phyloP scores from a whole-genome alignment of 345 rosid species.

The Aquilaria malaccensis region DNA sequence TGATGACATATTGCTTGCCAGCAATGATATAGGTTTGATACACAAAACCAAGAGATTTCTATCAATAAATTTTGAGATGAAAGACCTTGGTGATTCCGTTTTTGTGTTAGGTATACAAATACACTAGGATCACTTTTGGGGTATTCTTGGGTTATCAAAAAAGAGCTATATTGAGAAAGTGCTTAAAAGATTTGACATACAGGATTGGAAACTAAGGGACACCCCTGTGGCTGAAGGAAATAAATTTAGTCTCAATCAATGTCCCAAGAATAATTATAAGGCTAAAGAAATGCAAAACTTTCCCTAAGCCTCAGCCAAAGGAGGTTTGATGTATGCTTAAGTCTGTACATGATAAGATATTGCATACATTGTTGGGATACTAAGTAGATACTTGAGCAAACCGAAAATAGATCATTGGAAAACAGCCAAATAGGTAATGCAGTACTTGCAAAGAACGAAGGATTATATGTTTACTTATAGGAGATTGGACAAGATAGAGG shows the following conservation, averaged over 20 bases:
- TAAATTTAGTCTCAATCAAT: neutral
- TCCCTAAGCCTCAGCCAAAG: neutral
- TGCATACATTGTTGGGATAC: neutral
- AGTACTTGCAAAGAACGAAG: neutral
- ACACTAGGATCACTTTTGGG: too few species aligned
- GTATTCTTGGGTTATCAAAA: too few species aligned
- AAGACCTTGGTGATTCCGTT: too few species aligned
- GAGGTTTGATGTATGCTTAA: neutral
- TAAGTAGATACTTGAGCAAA: neutral
- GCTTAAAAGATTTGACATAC: too few species aligned
- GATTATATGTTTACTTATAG: neutral
- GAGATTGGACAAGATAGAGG: neutral
- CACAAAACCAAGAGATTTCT: too few species aligned
- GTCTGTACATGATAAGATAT: neutral
- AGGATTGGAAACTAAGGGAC: too few species aligned
- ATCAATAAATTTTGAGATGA: too few species aligned
- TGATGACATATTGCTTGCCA: too few species aligned
- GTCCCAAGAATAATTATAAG: too few species aligned
- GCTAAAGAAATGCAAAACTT: neutral
- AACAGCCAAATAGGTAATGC: neutral
- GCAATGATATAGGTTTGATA: too few species aligned
- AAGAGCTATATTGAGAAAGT: too few species aligned
- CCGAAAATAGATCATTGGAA: constrained; percentile 1
- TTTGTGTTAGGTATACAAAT: too few species aligned
- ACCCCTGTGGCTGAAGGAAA: neutral